These are phyloP conservation scores for Tetrapisispora pingtungensis DNA, from an alignment of 805 yeast species.

Conservation along the genomic window DNA sequence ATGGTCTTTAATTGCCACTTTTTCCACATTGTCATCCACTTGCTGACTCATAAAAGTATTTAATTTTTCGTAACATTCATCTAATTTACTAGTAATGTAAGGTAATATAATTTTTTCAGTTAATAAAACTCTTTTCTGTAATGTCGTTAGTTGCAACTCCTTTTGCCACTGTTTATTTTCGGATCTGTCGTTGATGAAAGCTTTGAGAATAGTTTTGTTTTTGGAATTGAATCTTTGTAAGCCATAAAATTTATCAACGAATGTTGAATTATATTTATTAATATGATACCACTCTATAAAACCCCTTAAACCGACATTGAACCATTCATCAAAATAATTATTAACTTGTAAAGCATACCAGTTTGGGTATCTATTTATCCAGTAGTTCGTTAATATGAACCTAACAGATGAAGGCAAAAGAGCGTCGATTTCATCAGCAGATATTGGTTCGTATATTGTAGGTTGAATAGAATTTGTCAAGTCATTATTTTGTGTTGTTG, in stretches of 20 bases:
- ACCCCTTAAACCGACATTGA: constrained; percentile 51
- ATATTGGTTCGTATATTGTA: constrained; percentile 78
- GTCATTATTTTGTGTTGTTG: constrained; percentile 11
- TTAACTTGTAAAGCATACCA: constrained; percentile 51
- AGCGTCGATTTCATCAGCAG: constrained; percentile 67
- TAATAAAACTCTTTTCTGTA: constrained; percentile 48
- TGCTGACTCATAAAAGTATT: constrained; percentile 36
- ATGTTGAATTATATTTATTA: constrained; percentile 67
- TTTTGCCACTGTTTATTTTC: constrained; percentile 12
- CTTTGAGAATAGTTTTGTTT: constrained; percentile 11
- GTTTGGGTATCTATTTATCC: constrained; percentile 66
- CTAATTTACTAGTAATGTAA: constrained; percentile 60
- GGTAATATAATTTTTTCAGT: constrained; percentile 55
- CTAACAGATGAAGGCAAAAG: constrained; percentile 75
- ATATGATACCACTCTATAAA: constrained; percentile 63
- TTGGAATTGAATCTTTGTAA: constrained; percentile 44
- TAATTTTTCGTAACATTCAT: constrained; percentile 50
- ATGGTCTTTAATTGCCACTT: not conserved
- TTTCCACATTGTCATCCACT: constrained; percentile 25
- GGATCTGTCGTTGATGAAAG: constrained; percentile 2
- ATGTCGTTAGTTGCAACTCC: constrained; percentile 36
- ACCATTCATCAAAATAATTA: constrained; percentile 57
- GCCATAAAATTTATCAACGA: constrained; percentile 90
- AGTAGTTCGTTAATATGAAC: constrained; percentile 66
- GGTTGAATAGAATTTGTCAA: constrained; percentile 34